Evolutionary conservation across 106 monocot species (phyloP), one percentile per base, ranked within the genome.

Genomic region (Hemerocallis citrina): DNA sequence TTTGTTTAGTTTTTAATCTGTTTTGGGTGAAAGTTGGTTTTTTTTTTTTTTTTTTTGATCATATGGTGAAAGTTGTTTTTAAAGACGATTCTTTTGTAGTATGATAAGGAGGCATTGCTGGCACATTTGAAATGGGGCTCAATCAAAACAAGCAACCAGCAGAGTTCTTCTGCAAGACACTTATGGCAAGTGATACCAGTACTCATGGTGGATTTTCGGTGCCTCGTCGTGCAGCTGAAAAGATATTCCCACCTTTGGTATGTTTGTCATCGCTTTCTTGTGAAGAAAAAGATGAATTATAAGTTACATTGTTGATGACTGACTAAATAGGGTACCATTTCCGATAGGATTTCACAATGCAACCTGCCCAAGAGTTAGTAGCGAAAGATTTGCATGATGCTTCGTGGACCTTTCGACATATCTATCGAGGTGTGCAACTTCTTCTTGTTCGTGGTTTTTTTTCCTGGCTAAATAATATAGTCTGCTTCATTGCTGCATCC

Each of bases 141-240:
- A 85, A 93, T 52, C 85, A 85, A 75, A 93, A 77, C 74, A 88
- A 77, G 59, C 93, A 88, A 39, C 93, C 88, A 1, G 23, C 74
- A 12, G 85, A 93, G 46, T 93, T 93, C 77, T 93, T 93, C 68
- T 93, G 93, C 61, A 93, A 93, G 72, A 93, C 88, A 7, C 84
- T 93, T 34, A 93, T 88, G 11, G 93, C 93, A 28, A 93, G 93
- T 46, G 93, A 93, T 45, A 88, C 93, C 32, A 93, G 93, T 34
- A 93, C 93, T 17, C 93, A 93, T 65, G 93, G 93, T 41, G 93
- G 93, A 41, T 88, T 93, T 69, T 93, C 93, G 21, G 93, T 93
- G 11, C 93, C 93, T 10, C 84, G 93, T 14, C 84, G 88, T 63
- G 88, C 93, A 30, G 93, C 93, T 34, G 93, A 93, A 63, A 93